phyloP scores from a whole-genome alignment of 495 filamentous ascomycete genomes.

The Neurospora sp. region DNA sequence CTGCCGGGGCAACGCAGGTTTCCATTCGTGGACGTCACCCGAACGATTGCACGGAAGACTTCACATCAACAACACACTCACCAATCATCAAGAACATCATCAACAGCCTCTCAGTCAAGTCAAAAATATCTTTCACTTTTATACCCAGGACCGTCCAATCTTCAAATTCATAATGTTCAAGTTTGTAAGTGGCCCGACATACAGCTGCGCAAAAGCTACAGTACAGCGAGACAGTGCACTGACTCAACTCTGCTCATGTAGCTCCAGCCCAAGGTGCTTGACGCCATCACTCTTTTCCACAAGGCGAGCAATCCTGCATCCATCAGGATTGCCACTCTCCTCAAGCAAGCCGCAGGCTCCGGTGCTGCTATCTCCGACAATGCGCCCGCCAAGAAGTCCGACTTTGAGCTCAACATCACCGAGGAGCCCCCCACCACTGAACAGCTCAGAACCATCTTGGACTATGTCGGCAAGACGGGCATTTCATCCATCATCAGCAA shows the following conservation, averaged over 20 bases:
- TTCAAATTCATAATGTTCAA: neutral
- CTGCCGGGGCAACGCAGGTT: neutral
- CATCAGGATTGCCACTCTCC: conserved; percentile 52
- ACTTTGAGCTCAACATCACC: conserved; percentile 79
- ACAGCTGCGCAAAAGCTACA: neutral
- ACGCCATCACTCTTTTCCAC: conserved; percentile 96
- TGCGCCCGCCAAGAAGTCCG: conserved; percentile 57
- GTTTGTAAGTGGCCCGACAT: neutral
- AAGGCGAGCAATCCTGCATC: conserved; percentile 56
- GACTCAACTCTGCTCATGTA: neutral
- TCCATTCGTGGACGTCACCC: neutral
- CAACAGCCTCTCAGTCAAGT: neutral
- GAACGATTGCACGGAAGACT: neutral
- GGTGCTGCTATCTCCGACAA: conserved; percentile 41
- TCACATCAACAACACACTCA: neutral
- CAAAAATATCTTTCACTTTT: neutral
- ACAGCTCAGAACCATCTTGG: conserved; percentile 77
- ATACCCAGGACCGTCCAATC: neutral
- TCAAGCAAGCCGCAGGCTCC: conserved; percentile 54
- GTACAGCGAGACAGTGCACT: neutral
- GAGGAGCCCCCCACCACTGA: conserved; percentile 70
- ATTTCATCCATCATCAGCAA: conserved; percentile 56
- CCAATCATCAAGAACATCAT: neutral
- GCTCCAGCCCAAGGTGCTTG: conserved; percentile 63
- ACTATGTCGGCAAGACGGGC: conserved; percentile 56